Evolutionary conservation across 805 yeast genomes (phyloP).

Genomic region (Wickerhamiella dianesei): DNA sequence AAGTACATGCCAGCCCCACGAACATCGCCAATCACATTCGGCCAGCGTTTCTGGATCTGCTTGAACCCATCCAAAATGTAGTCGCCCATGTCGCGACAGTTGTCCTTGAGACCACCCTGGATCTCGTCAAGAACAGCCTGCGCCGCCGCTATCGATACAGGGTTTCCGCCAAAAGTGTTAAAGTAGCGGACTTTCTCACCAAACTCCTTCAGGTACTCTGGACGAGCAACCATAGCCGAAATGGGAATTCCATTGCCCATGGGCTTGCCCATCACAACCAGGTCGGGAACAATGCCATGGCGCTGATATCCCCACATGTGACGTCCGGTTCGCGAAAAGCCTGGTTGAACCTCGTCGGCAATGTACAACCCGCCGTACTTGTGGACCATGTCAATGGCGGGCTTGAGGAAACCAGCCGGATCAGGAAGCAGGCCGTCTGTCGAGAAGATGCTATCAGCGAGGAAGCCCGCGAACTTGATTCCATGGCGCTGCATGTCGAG

Average conservation of each 20-base stretch:
- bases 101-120: slow-evolving; percentile 6
- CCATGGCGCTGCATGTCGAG: slow-evolving; percentile 11
- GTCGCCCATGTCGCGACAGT: slow-evolving; percentile 5
- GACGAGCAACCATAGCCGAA: slow-evolving; percentile 6
- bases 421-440: slow-evolving; percentile 9
- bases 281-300: slow-evolving; percentile 9
- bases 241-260: slow-evolving; percentile 14
- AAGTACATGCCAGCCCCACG: slow-evolving; percentile 13
- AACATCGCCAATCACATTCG: slow-evolving; percentile 6
- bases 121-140: slow-evolving; percentile 7
- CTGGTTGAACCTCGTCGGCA: slow-evolving; percentile 13
- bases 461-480: slow-evolving; percentile 11
- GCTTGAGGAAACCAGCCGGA: slow-evolving; percentile 8
- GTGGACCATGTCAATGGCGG: slow-evolving; percentile 6
- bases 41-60: slow-evolving; percentile 1
- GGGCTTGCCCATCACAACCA: slow-evolving; percentile 12
- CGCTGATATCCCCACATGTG: slow-evolving; percentile 12
- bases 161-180: slow-evolving; percentile 12
- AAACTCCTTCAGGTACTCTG: slow-evolving; percentile 6
- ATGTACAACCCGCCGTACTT: slow-evolving; percentile 9
- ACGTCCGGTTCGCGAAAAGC: slow-evolving; percentile 10
- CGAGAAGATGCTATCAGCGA: slow-evolving; percentile 10
- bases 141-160: slow-evolving; percentile 11
- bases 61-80: slow-evolving; percentile 6
- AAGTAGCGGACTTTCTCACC: slow-evolving; percentile 11